These are phyloP conservation scores for Fagopyrum tataricum DNA, from an alignment of 148 eudicot species.

Conservation along the genomic window DNA sequence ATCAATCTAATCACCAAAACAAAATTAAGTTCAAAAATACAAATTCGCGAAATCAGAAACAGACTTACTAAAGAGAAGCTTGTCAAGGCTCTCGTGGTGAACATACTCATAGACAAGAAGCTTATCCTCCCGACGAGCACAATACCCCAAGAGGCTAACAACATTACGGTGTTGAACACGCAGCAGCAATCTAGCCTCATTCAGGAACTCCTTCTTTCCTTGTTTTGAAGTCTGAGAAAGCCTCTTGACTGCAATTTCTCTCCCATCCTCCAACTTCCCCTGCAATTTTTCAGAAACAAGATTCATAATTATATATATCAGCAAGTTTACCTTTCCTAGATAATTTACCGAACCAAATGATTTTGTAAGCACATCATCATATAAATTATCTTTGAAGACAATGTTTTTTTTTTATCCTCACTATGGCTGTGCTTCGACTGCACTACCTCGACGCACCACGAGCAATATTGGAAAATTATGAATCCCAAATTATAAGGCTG, in stretches of 20 bases:
- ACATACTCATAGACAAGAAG: constrained; percentile 89
- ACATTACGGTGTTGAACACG: constrained; percentile 92
- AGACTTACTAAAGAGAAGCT: constrained; percentile 80
- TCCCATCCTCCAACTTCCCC: constrained; percentile 85
- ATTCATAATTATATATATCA: background rate
- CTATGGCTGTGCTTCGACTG: background rate
- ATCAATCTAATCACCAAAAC: background rate
- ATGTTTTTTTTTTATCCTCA: background rate
- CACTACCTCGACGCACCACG: background rate
- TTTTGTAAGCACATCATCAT: background rate
- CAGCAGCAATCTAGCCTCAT: constrained; percentile 79
- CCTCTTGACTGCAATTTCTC: constrained; percentile 81
- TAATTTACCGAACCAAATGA: background rate
- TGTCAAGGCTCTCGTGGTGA: constrained; percentile 84
- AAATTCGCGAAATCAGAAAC: background rate
- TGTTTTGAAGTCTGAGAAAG: constrained; percentile 59
- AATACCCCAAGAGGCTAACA: constrained; percentile 82
- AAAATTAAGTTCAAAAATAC: background rate
- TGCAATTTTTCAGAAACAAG: constrained; percentile 15
- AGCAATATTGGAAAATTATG: background rate
- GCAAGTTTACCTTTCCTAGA: background rate
- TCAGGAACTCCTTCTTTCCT: constrained; percentile 74
- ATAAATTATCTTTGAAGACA: background rate
- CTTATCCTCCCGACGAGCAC: constrained; percentile 60
- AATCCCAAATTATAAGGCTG: background rate